Evolutionary conservation across 352 stramenopile species (phyloP).

Genomic region (Phytophthora cactorum): DNA sequence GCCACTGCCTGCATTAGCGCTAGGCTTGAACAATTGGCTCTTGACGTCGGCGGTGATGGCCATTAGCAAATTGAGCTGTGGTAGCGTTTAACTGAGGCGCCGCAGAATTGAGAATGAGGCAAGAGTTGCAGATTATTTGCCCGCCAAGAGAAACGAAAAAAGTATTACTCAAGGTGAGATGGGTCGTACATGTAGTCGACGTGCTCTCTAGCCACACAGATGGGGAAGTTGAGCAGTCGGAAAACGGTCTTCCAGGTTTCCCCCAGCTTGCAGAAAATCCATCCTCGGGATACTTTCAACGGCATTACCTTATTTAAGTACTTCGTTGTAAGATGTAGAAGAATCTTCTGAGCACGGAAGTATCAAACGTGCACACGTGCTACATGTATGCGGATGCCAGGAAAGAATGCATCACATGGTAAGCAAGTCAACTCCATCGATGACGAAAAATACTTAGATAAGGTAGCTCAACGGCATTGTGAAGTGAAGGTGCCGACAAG

Average conservation of each 20-base stretch:
- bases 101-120: constrained; percentile 40
- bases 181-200: constrained; percentile 7
- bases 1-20: constrained; percentile 10
- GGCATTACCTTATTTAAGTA: background rate
- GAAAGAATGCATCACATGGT: too few relatives aligned
- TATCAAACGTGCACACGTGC: too few relatives aligned
- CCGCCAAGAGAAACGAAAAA: constrained; percentile 2
- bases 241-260: constrained; percentile 25
- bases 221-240: constrained; percentile 20
- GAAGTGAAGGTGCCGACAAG: constrained; percentile 7
- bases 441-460: constrained; percentile 1
- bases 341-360: too few relatives aligned
- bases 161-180: constrained; percentile 22
- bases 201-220: constrained; percentile 30
- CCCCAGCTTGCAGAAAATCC: constrained; percentile 30
- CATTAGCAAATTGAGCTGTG: constrained; percentile 26
- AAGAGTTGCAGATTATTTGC: constrained; percentile 13
- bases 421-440: too few relatives aligned
- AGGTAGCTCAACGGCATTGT: background rate
- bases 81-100: background rate
- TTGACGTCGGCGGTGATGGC: constrained; percentile 59
- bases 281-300: constrained; percentile 8
- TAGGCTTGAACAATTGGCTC: constrained; percentile 48
- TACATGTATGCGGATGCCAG: too few relatives aligned
- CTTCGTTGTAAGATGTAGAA: background rate